Conservation (phyloP, 208 protist genomes). For the Trypanosoma mega region DNA sequence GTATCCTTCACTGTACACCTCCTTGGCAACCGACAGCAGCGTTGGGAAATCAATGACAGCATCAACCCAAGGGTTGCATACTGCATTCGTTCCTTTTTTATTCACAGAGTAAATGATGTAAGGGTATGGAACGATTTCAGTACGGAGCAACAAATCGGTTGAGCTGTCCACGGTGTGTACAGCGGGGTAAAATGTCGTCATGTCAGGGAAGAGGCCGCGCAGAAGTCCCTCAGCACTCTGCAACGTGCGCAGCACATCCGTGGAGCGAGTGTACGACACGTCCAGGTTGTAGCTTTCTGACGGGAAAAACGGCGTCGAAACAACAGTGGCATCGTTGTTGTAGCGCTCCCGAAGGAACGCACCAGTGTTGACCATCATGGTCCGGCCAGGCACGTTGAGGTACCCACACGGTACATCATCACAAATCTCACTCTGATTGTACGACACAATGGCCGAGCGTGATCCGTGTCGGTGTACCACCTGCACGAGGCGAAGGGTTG, state of each 20-base stretch:
- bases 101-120: constrained; percentile 16
- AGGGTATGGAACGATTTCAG: constrained; percentile 22
- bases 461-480: constrained; percentile 50
- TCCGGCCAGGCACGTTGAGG: constrained; percentile 31
- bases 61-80: constrained; percentile 25
- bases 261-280: constrained; percentile 36
- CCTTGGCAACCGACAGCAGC: constrained; percentile 31
- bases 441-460: constrained; percentile 30
- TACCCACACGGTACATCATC: constrained; percentile 36
- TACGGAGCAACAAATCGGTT: constrained; percentile 30
- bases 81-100: neutral
- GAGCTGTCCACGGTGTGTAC: constrained; percentile 40
- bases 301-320: constrained; percentile 22
- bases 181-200: constrained; percentile 38
- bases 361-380: constrained; percentile 43
- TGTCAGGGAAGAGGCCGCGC: constrained; percentile 33
- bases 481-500: constrained; percentile 25
- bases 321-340: constrained; percentile 18
- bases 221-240: constrained; percentile 42
- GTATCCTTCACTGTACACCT: constrained; percentile 35
- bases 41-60: constrained; percentile 20
- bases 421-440: constrained; percentile 46
- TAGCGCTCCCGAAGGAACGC: constrained; percentile 36
- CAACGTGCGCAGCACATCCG: constrained; percentile 43
- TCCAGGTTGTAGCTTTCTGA: constrained; percentile 34